Base-by-base conservation (phyloP, 305 asterid species). In the Plantago lanceolata region DNA sequence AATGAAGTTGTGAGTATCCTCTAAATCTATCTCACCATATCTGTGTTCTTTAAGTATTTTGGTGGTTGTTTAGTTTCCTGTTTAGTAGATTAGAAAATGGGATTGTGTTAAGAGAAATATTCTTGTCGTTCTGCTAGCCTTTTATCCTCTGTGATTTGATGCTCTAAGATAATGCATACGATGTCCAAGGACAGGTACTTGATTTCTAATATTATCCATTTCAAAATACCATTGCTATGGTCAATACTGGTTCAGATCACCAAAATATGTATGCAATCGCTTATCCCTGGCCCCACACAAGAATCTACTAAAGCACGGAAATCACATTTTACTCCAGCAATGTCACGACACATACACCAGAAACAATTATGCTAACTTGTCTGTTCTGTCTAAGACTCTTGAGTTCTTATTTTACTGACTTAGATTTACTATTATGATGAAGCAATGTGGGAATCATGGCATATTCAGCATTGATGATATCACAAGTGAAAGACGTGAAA, bases 1-100 rank as follows among this genome's bases (percentile, higher is more conserved):
- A 75, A 70, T 68, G 83, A 81, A 77, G 66, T 29, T 48, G 99
- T 94, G 73, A 84, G 97, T 81, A 71, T 61, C 62, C 75, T 70
- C 51, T 53, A 35, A 63, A 43, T 15, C 37, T 28, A 55, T 56
- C 19, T 59, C 21, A 2, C 40, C 43, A 45, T 21, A 57, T 64
- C 26, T 62, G 52, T 61, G 33, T 15, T 43, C 57, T 11, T 44
- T 48, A 19, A 45, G 33, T 49, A 45, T 65, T 59, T 21, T 52
- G 33, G 68, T 69, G 20, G 71, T 48, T 63, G 35, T 58, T 72
- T 43, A n/a, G 68, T 57, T 26, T 33, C 55, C 61, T 60, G 44
- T 37, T 37, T 50, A 33, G 11, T 7, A 9, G 19, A 48, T 29
- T 21, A 64, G 45, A 21, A 19, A 35, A 57, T 16, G 71, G 35